Conservation (phyloP, 1,139 yeast genomes). For the Arxiozyma telluris region DNA sequence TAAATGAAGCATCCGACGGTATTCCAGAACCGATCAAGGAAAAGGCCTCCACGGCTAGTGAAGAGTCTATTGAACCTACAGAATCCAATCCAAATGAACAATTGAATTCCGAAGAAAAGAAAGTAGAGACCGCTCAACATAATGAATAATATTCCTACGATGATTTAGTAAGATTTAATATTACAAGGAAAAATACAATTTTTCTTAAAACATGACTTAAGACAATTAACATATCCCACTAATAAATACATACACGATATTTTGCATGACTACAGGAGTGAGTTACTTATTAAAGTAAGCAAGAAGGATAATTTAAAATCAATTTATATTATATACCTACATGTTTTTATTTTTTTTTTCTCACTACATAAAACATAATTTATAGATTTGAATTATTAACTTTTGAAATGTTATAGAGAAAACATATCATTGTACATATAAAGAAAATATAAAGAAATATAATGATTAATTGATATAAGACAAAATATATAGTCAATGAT, state of each 20-base stretch:
- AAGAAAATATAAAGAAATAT: too few species aligned
- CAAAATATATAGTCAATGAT: neutral
- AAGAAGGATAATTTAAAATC: too few species aligned
- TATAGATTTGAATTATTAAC: neutral
- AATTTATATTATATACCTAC: neutral
- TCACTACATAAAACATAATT: too few species aligned
- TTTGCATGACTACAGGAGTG: neutral
- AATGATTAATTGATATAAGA: neutral
- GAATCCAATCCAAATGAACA: neutral
- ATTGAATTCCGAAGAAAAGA: neutral
- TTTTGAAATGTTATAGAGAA: neutral
- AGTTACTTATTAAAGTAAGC: neutral
- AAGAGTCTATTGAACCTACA: neutral
- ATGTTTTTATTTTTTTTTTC: too few species aligned
- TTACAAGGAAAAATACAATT: neutral
- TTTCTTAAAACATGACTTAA: neutral
- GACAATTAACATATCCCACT: neutral
- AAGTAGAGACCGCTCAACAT: neutral
- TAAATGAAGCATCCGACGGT: neutral
- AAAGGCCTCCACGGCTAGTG: neutral
- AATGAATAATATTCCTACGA: conserved; percentile 1
- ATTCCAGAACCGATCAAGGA: neutral
- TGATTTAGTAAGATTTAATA: neutral
- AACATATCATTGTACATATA: neutral
- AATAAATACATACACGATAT: too few species aligned